Conservation (phyloP, 1,139 yeast species). For the Taphrina betulina region DNA sequence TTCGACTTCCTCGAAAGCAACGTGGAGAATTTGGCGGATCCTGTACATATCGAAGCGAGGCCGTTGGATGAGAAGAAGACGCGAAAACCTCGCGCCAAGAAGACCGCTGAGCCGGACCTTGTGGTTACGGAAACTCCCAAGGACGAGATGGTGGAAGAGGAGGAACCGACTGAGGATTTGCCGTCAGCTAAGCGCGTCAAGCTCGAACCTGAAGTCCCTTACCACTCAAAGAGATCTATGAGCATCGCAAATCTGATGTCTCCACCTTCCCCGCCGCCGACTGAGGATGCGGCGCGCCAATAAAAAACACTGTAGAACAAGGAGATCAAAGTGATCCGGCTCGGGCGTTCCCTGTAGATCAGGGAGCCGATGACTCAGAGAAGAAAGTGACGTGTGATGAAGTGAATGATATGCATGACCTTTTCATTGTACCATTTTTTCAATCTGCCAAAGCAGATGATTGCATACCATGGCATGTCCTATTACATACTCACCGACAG, state of each 20-base stretch:
- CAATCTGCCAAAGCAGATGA: too few species aligned
- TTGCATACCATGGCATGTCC: too few species aligned
- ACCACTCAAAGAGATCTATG: constrained; percentile 7
- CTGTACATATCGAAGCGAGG: constrained; percentile 5
- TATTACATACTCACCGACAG: too few species aligned
- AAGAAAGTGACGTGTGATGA: too few species aligned
- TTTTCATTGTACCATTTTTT: too few species aligned
- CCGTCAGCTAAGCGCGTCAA: constrained; percentile 7
- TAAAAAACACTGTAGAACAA: too few species aligned
- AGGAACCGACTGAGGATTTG: background rate
- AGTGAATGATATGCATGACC: too few species aligned
- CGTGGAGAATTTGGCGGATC: constrained; percentile 51
- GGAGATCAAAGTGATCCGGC: too few species aligned
- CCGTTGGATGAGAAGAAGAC: constrained; percentile 5
- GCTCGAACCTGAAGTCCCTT: constrained; percentile 2
- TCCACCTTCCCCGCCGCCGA: background rate
- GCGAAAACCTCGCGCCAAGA: background rate
- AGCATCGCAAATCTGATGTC: constrained; percentile 18
- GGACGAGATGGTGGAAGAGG: background rate
- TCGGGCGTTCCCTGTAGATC: too few species aligned
- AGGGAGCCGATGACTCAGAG: too few species aligned
- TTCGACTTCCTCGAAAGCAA: constrained; percentile 85
- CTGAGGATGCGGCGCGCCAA: too few species aligned
- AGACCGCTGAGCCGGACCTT: background rate
- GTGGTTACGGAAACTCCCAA: background rate